Conservation (phyloP, 2,329 filamentous ascomycete species). For the Pseudogymnoascus verrucosus region DNA sequence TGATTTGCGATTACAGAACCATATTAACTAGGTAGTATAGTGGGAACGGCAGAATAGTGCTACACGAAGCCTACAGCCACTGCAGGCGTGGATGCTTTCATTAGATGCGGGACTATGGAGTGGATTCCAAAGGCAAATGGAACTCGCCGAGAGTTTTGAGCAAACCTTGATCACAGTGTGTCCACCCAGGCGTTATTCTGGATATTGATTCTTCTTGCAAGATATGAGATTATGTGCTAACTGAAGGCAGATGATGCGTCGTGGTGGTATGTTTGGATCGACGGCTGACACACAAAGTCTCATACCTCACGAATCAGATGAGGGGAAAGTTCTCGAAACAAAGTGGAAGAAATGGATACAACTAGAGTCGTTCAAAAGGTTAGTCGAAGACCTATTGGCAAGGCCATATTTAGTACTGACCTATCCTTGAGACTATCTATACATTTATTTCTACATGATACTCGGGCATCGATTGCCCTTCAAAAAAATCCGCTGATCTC, state of each 20-base stretch:
- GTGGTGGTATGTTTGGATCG: neutral
- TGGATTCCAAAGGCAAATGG: constrained; percentile 6
- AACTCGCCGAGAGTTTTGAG: constrained; percentile 3
- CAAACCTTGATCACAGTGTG: neutral
- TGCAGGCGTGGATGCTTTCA: constrained; percentile 3
- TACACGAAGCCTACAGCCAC: neutral
- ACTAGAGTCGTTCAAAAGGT: constrained; percentile 9
- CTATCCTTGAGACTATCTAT: neutral
- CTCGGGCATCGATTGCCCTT: neutral
- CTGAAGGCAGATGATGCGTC: constrained; percentile 7
- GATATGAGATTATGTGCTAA: neutral
- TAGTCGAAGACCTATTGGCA: neutral
- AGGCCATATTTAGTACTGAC: neutral
- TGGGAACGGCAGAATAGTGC: constrained; percentile 7
- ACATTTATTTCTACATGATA: constrained; percentile 8
- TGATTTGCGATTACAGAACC: neutral
- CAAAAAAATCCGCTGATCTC: neutral
- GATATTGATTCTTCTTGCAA: neutral
- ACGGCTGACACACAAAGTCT: neutral
- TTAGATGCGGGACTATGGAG: constrained; percentile 10
- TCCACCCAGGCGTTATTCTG: neutral
- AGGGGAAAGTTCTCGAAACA: neutral
- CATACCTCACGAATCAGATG: neutral
- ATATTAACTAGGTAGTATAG: neutral
- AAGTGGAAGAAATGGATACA: constrained; percentile 10